Evolutionary conservation across 176 grass and related monocot genomes (phyloP).

Genomic region (Elaeis guineensis): DNA sequence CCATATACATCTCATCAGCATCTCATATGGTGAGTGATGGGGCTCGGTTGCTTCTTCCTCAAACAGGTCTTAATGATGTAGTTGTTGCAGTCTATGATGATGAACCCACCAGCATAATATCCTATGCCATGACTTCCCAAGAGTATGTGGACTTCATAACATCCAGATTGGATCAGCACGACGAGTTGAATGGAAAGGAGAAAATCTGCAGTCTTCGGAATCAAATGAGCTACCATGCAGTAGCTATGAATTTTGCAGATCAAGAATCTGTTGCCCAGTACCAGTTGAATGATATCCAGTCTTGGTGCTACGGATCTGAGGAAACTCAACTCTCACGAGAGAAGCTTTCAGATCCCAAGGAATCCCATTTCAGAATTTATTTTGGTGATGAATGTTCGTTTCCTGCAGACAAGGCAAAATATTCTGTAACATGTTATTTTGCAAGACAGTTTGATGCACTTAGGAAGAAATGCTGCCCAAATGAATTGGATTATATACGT

Average conservation of each 20-base stretch:
- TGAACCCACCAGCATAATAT: constrained; percentile 76
- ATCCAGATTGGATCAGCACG: constrained; percentile 14
- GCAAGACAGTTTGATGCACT: constrained; percentile 65
- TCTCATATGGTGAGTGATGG: constrained; percentile 50
- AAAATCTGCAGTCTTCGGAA: background rate
- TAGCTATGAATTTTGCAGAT: background rate
- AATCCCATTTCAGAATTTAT: constrained; percentile 56
- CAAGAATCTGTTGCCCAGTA: background rate
- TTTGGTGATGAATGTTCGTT: constrained; percentile 66
- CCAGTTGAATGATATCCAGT: constrained; percentile 10
- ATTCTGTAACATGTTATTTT: constrained; percentile 84
- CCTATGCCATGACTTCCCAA: constrained; percentile 66
- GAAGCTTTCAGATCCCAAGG: constrained; percentile 37
- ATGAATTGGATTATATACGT: constrained; percentile 65
- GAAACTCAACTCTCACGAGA: constrained; percentile 29
- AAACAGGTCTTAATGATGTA: constrained; percentile 37
- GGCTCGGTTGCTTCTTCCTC: constrained; percentile 58
- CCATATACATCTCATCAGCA: constrained; percentile 45
- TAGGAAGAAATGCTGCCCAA: constrained; percentile 60
- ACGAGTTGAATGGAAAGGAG: background rate
- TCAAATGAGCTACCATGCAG: background rate
- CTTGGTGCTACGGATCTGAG: constrained; percentile 20
- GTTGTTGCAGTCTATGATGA: constrained; percentile 83
- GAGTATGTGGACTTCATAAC: constrained; percentile 51
- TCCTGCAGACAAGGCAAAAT: constrained; percentile 65